These are phyloP conservation scores for Trichoderma breve DNA, from an alignment of 2,329 filamentous ascomycete genomes.

Conservation along the genomic window DNA sequence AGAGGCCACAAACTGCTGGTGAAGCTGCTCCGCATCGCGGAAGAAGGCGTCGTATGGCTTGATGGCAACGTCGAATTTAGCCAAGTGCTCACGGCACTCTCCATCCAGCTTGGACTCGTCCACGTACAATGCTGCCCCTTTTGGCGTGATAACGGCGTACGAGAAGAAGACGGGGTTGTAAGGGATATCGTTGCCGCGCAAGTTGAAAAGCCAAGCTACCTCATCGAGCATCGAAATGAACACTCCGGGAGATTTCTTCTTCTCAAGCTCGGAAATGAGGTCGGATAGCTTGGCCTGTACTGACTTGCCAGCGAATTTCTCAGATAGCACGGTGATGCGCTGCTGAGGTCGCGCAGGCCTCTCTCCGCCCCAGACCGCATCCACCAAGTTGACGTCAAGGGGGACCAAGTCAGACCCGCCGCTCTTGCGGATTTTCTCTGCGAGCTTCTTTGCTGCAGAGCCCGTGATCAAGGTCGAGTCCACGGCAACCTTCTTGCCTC, in stretches of 20 bases:
- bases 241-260: conserved; percentile 83
- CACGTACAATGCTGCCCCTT: conserved; percentile 76
- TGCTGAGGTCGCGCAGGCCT: conserved; percentile 75
- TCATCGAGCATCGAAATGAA: conserved; percentile 95
- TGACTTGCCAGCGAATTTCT: conserved; percentile 77
- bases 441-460: conserved; percentile 63
- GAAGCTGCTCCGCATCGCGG: conserved; percentile 66
- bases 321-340: conserved; percentile 67
- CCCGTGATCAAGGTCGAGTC: conserved; percentile 84
- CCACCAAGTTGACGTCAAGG: conserved; percentile 81
- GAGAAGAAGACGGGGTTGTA: conserved; percentile 99
- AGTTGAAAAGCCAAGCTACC: conserved; percentile 97
- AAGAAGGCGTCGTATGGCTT: conserved; percentile 84
- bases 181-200: conserved; percentile 90
- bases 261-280: conserved; percentile 84
- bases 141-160: conserved; percentile 83
- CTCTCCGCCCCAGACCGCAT: conserved; percentile 77
- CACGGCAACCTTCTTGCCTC: conserved; percentile 84
- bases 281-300: conserved; percentile 81
- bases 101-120: conserved; percentile 73
- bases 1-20: conserved; percentile 39
- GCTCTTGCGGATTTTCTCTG: conserved; percentile 82
- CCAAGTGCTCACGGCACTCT: conserved; percentile 68
- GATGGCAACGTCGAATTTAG: conserved; percentile 65
- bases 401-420: conserved; percentile 75